Evolutionary conservation across 805 yeast species (phyloP).

Genomic region (Nakazawaea populi): DNA sequence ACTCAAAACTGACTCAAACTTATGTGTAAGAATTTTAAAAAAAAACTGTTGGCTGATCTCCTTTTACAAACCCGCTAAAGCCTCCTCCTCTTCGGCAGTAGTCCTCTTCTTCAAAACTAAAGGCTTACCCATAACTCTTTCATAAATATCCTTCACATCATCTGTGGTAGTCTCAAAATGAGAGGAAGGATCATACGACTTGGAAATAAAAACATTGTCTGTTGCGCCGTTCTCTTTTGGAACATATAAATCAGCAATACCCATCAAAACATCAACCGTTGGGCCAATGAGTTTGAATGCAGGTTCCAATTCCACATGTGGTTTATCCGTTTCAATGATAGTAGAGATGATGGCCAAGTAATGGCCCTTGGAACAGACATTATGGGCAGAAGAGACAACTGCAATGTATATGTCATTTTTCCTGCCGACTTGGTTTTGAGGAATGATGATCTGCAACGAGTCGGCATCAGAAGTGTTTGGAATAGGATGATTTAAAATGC

Average conservation of each 20-base stretch:
- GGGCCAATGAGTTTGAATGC: conserved; percentile 89
- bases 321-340: conserved; percentile 86
- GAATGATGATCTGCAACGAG: conserved; percentile 90
- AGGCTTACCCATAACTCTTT: conserved; percentile 88
- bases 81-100: conserved; percentile 58
- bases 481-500: conserved; percentile 85
- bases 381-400: conserved; percentile 80
- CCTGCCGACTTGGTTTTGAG: conserved; percentile 91
- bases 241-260: conserved; percentile 85
- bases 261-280: conserved; percentile 81
- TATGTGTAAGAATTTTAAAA: background rate
- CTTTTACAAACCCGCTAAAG: conserved; percentile 26
- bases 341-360: conserved; percentile 92
- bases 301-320: conserved; percentile 87
- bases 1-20: background rate
- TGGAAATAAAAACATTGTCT: conserved; percentile 77
- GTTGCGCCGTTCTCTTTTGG: conserved; percentile 79
- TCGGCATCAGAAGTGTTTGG: conserved; percentile 78
- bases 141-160: conserved; percentile 91
- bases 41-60: too few relatives aligned
- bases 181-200: conserved; percentile 88
- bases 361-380: conserved; percentile 84
- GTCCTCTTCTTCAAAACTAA: conserved; percentile 77
- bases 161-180: conserved; percentile 96
- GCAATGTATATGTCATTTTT: conserved; percentile 95